phyloP scores from a whole-genome alignment of 169 alveolate species.

The Plasmodium inui region DNA sequence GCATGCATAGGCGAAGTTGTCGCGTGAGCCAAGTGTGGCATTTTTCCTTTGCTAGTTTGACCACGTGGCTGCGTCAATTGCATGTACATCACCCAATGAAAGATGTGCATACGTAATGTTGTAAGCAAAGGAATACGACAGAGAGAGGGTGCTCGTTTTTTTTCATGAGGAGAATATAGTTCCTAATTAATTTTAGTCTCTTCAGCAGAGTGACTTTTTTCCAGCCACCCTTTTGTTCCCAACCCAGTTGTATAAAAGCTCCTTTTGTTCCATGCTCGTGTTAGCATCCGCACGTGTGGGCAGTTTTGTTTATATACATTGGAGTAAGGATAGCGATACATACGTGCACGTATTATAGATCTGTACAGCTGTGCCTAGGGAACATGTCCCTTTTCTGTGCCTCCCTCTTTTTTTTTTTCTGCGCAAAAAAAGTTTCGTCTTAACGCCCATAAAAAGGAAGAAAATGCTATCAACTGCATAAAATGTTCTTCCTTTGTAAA shows the following conservation, averaged over 20 bases:
- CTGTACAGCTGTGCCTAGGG: background rate
- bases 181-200: background rate
- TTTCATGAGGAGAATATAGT: background rate
- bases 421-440: background rate
- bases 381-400: background rate
- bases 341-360: background rate
- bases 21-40: background rate
- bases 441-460: background rate
- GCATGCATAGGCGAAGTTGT: background rate
- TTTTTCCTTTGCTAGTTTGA: background rate
- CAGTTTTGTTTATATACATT: background rate
- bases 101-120: background rate
- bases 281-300: background rate
- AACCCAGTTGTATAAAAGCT: background rate
- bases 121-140: background rate
- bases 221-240: background rate
- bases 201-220: background rate
- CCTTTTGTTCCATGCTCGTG: background rate
- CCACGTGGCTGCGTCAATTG: background rate
- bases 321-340: background rate
- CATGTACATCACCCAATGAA: background rate
- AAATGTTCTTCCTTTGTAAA: background rate
- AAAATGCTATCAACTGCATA: background rate
- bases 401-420: background rate
- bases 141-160: background rate